Percentiles rank a stretch among this genome's conserved stretches.
These are phyloP conservation scores for Fusarium solani-melongenae DNA, from an alignment of 2,329 filamentous ascomycete species.

Conservation along the genomic window DNA sequence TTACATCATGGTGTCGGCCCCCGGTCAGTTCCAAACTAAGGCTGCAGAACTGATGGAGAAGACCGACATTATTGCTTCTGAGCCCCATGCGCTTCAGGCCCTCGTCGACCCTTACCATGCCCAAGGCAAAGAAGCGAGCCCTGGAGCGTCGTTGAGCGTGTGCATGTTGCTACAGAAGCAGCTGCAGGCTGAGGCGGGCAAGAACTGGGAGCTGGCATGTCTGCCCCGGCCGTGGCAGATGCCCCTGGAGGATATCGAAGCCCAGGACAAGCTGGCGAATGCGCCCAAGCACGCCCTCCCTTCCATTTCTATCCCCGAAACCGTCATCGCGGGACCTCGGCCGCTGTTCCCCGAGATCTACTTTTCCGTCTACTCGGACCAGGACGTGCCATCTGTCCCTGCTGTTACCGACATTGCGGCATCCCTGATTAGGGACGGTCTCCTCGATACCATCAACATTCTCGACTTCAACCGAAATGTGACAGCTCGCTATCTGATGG, in stretches of 20 bases:
- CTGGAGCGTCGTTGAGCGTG: conserved; percentile 73
- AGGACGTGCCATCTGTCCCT: conserved; percentile 91
- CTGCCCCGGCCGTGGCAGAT: conserved; percentile 76
- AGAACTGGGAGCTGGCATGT: conserved; percentile 79
- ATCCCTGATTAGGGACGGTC: conserved; percentile 83
- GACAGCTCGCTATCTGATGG: conserved; percentile 89
- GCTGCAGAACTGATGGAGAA: conserved; percentile 87
- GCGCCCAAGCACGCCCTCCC: conserved; percentile 83
- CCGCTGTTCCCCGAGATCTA: conserved; percentile 92
- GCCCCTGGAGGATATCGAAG: conserved; percentile 68
- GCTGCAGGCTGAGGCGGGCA: conserved; percentile 79
- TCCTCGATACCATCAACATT: conserved; percentile 93
- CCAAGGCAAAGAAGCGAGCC: conserved; percentile 70
- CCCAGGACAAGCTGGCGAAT: conserved; percentile 67
- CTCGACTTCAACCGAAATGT: conserved; percentile 92
- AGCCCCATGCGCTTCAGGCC: conserved; percentile 84
- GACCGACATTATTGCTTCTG: conserved; percentile 92
- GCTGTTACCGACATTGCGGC: conserved; percentile 79
- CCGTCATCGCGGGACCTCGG: conserved; percentile 78
- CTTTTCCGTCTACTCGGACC: conserved; percentile 89
- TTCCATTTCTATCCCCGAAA: conserved; percentile 77
- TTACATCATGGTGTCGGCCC: conserved; percentile 83
- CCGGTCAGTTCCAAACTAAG: conserved; percentile 76
- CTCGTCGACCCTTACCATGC: conserved; percentile 87
- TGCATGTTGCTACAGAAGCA: conserved; percentile 88